Evolutionary conservation across 2,329 filamentous ascomycete genomes (phyloP).

Genomic region (Teratosphaeria gauchensis): DNA sequence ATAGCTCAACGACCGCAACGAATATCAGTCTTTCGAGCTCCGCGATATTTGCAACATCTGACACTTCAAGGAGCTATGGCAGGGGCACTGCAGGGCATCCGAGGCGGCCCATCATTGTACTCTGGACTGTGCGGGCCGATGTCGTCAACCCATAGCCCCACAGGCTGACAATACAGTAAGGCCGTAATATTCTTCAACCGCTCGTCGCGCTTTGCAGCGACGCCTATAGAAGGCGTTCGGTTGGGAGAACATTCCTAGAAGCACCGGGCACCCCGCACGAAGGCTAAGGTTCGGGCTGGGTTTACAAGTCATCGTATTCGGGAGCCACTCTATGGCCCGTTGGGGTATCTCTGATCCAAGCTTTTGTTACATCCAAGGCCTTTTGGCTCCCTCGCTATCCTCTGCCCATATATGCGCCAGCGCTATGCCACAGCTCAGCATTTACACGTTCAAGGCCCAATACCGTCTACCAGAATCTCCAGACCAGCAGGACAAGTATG

Average conservation of each 20-base stretch:
- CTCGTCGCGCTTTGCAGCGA: not conserved
- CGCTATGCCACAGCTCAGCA: slow-evolving; percentile 6
- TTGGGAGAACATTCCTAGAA: not conserved
- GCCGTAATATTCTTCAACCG: not conserved
- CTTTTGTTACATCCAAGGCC: not conserved
- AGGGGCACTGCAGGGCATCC: too few species aligned
- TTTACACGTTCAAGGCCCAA: not conserved
- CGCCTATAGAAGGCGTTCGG: not conserved
- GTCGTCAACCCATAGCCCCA: not conserved
- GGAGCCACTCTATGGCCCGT: not conserved
- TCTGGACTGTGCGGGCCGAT: too few species aligned
- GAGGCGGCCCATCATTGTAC: too few species aligned
- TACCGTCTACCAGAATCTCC: slow-evolving; percentile 69
- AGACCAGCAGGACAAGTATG: slow-evolving; percentile 78
- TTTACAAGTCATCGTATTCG: not conserved
- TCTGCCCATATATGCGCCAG: slow-evolving; percentile 3
- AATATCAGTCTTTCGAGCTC: too few species aligned
- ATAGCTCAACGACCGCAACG: too few species aligned
- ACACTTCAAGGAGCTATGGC: too few species aligned
- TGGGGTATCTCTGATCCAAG: not conserved
- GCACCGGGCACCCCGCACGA: not conserved
- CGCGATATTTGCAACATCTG: too few species aligned
- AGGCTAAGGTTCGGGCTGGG: not conserved
- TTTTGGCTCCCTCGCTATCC: not conserved
- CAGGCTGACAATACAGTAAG: not conserved